Base-by-base conservation (phyloP, 176 grass and related monocot genomes). In the Phoenix roebelenii region DNA sequence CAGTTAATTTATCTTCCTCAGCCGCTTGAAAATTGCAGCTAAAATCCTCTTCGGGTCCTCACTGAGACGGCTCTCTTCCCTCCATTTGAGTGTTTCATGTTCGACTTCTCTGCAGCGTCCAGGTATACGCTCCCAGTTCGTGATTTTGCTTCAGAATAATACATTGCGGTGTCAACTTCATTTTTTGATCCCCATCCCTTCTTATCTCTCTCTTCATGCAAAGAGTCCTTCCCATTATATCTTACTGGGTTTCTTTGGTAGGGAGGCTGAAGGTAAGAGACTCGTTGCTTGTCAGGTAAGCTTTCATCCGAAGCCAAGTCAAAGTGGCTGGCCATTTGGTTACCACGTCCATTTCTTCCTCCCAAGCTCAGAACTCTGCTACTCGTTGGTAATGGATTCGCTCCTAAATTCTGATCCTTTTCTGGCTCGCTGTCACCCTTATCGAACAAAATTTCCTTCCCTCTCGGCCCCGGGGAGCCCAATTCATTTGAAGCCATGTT, bases 21-120 rank as follows among this genome's bases (percentile, higher is more conserved):
- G 3, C 24, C 3, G 0, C 24, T 25, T 25, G 6, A 1, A 30
- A 0, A 30, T 30, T 55, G 55, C 35, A 24, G 7, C 68, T 52
- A 71, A 71, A 59, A 3, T 51, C 44, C 22, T 71, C 68, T 60
- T 69, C 67, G 28, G 12, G 44, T 60, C 56, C 68, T 59, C 55
- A 29, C 22, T 1, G 68, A 71, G 22, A 52, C 39, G 16, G 18
- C 19, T 64, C 51, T 59, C 16, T 20, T 39, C 48, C 39, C 50
- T 49, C 18, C 22, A 20, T 28, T 57, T 60, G 39, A 17, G 23
- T 7, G 35, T 44, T 44, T 7, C 35, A 44, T 14, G 35, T 9
- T 9, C 35, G 12, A 1, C 6, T 12, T 12, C 2, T 12, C 10
- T 12, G 35, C 35, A 10, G 10, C 9, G 12, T 44, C 9, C 35